Evolutionary conservation across 345 rosid species (phyloP), one percentile per base, ranked within the genome.

Genomic region (Clarkia xantiana): DNA sequence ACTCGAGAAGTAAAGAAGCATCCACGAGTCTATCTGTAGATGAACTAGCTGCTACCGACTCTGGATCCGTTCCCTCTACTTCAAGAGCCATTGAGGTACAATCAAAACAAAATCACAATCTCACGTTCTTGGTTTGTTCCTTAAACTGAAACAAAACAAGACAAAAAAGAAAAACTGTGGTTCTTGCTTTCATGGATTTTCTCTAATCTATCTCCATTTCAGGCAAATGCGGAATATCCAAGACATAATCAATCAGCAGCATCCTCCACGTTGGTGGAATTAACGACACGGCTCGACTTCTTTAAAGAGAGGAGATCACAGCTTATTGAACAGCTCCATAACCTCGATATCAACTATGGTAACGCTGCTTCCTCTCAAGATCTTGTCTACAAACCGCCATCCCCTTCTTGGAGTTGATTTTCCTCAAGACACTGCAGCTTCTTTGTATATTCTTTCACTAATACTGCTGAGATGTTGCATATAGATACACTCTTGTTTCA

Each of bases 271-370:
- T 57, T 91, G 61, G 93, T 91, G 55, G 96, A 91, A 71, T 65
- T 91, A 71, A 91, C 96, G 19, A 75, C 83, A 5, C 86, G 96
- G 14, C 96, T 91, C 12, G 98, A 91, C 69, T 91, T 83, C 70
- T 91, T 91, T 83, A 86, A 91, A 74, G 96, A 91, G 74, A 77
- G 94, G 65, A 91, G 98, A 41, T 83, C 98, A 16, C 98, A 91
- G 68, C 79, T 91, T 5, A 86, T 91, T 89, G 98, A 86, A 58
- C 98, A 91, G 64, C 93, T 91, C 59, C 96, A 91, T 64, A 83
- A 77, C 73, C 96, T 91, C 7, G 96, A 91, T 69, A 67, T 77
- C 61, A 86, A 86, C 68, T 83, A 91, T 13, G 96, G 96, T 57
- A 68, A 29, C 36, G 36, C 71, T 0, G 58, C 81, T 16, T 72